A percentile compares a stretch with the other conserved stretches of the same genome.
Conservation (phyloP, 176 grass and related monocot genomes). For the Eleusine indica region DNA sequence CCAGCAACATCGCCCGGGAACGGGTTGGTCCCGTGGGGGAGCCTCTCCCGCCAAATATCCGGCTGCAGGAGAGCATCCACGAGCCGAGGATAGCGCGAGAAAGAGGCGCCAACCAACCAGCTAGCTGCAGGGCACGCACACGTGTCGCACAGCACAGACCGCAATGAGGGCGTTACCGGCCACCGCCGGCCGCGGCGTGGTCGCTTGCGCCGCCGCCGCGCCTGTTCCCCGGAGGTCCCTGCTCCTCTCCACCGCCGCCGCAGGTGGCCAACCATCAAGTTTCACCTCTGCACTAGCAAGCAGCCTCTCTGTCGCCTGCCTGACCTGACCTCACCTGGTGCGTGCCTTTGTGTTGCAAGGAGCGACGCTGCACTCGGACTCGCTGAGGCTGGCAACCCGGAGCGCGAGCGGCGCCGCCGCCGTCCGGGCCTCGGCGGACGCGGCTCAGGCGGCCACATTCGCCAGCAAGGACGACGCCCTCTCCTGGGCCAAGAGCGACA, state of each 20-base stretch:
- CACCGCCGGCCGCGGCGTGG: constrained; percentile 25
- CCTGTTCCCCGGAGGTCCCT: constrained; percentile 38
- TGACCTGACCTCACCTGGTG: not conserved
- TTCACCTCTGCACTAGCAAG: not conserved
- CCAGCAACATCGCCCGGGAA: not conserved
- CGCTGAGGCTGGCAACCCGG: constrained; percentile 13
- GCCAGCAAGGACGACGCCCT: constrained; percentile 57
- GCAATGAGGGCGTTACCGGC: constrained; percentile 28
- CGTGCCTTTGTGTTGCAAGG: not conserved
- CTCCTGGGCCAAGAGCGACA: constrained; percentile 80
- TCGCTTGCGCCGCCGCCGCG: constrained; percentile 47
- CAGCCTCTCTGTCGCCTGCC: not conserved
- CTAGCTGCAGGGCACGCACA: not conserved
- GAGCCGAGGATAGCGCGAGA: constrained; percentile 40
- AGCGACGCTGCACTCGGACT: constrained; percentile 33
- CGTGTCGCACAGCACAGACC: not conserved
- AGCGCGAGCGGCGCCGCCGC: not conserved
- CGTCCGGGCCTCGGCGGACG: constrained; percentile 47
- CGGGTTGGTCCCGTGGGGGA: no score
- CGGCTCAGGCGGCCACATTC: constrained; percentile 57
- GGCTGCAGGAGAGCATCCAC: not conserved
- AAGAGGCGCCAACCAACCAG: constrained; percentile 29
- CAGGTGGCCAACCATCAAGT: not conserved
- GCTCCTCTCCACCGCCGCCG: constrained; percentile 39
- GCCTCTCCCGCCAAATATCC: not conserved